Evolutionary conservation across 1,139 yeast genomes (phyloP).

Genomic region (Magnusiomyces suaveolens): DNA sequence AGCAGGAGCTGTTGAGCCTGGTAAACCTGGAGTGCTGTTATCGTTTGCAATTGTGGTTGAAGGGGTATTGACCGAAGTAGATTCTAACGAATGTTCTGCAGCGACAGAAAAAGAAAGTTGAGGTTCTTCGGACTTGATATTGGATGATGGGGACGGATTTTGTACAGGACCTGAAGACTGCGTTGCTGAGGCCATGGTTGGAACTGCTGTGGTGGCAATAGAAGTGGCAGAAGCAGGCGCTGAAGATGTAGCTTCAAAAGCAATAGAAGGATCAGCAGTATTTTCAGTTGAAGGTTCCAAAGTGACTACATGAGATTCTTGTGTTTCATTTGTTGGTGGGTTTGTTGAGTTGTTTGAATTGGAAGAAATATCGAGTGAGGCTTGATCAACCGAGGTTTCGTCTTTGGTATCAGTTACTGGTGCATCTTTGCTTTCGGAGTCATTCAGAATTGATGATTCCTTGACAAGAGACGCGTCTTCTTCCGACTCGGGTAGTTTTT

Average conservation of each 20-base stretch:
- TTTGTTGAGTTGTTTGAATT: background rate
- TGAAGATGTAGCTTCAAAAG: background rate
- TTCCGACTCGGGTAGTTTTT: too few relatives aligned
- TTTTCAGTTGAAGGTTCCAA: background rate
- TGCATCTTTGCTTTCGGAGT: too few relatives aligned
- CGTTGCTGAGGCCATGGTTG: background rate
- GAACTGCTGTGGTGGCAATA: background rate
- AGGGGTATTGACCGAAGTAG: background rate
- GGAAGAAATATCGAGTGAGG: too few relatives aligned
- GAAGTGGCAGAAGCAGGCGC: background rate
- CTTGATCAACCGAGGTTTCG: too few relatives aligned
- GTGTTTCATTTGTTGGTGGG: background rate
- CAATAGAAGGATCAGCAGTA: background rate
- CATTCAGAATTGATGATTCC: background rate
- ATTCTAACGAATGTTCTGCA: background rate
- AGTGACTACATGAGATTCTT: background rate
- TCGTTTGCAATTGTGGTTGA: background rate
- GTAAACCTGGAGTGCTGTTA: background rate
- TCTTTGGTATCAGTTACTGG: too few relatives aligned
- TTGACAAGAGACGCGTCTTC: too few relatives aligned
- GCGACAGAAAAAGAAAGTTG: background rate
- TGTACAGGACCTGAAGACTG: background rate
- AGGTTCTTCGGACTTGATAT: background rate
- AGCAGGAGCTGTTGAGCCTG: background rate
- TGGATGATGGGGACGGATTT: background rate